Base-by-base conservation (phyloP, 805 yeast species). In the Teunomyces lycoperdinae region DNA sequence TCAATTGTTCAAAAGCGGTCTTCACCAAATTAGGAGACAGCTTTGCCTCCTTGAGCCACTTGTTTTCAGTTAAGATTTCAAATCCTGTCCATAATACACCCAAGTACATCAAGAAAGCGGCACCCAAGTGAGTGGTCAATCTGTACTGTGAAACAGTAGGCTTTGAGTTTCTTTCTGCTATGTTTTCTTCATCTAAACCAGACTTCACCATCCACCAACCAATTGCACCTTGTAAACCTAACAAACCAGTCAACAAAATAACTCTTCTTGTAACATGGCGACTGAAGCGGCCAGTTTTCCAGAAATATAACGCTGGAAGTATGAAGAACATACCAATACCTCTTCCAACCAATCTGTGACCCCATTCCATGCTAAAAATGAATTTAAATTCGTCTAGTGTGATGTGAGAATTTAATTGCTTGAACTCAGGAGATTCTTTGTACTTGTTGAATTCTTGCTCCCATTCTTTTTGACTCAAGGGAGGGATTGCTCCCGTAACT, bases 121-220 rank as follows among this genome's bases (percentile, higher is more conserved):
- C 90, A 39, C 96, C 96, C 49, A 94, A 73, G 68, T 94, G 99
- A 1, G 97, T 84, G 2, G 98, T 90, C 45, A 94, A 75, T 66
- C 99, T 80, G 63, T 94, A 94, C 62, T 89, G 98, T 4, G 97
- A 88, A 2, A 94, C 99, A 0, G 99, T 89, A n/a, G 99, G 99
- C 62, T 92, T 95, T 0, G 96, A 83, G 41, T 80, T 86, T 63
- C 96, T 79, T 54, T 85, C 90, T 17, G 78, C 79, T 42, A 94
- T 72, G 60, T 85, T 85, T 39, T 84, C 78, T 60, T 85, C 86
- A 62, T 90, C 96, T 47, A 94, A 76, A 28, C 99, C 99, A 8
- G 97, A 89, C 59, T 87, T 83, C 45, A 94, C 99, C 99, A 94
- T 94, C 99, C 99, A 94, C 99, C 99, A 94, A 29, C 99, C 99